A percentile compares a stretch with the other conserved stretches of the same genome.
Conservation (phyloP, 75 land plant species). For the Ceratopteris richardii region DNA sequence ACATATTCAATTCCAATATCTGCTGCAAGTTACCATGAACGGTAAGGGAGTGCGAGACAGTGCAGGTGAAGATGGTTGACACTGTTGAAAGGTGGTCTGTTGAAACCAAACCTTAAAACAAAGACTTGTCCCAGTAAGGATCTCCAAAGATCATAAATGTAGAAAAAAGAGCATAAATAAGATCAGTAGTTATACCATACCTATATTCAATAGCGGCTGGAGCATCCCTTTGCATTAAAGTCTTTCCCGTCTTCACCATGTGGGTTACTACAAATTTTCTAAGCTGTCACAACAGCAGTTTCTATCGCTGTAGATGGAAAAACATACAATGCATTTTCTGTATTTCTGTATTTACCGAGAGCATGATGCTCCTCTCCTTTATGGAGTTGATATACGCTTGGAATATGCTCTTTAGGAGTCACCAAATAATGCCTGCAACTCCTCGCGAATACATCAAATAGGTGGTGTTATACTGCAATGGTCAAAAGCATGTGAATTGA, state of each 20-base stretch:
- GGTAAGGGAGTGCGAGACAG: slow-evolving; percentile 83
- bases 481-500: too few species aligned
- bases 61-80: slow-evolving; percentile 89
- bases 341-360: slow-evolving; percentile 47
- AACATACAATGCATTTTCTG: neutral
- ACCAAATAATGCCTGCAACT: slow-evolving; percentile 68
- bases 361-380: slow-evolving; percentile 46
- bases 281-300: too few species aligned
- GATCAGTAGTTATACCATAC: slow-evolving; percentile 18
- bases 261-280: slow-evolving; percentile 29
- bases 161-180: too few species aligned
- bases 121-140: too few species aligned
- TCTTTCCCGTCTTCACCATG: slow-evolving; percentile 60
- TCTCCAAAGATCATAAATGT: neutral
- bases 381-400: slow-evolving; percentile 52
- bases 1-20: neutral
- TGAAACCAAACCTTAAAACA: slow-evolving; percentile 92
- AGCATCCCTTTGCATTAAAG: slow-evolving; percentile 48
- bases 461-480: neutral
- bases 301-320: too few species aligned
- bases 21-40: slow-evolving; percentile 33
- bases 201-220: slow-evolving; percentile 38
- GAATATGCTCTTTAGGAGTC: slow-evolving; percentile 60
- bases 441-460: neutral
- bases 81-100: slow-evolving; percentile 87